Percentiles rank a stretch among this genome's conserved stretches.
phyloP scores from a whole-genome alignment of 1,139 yeast genomes.

The Geotrichum carabidarum region DNA sequence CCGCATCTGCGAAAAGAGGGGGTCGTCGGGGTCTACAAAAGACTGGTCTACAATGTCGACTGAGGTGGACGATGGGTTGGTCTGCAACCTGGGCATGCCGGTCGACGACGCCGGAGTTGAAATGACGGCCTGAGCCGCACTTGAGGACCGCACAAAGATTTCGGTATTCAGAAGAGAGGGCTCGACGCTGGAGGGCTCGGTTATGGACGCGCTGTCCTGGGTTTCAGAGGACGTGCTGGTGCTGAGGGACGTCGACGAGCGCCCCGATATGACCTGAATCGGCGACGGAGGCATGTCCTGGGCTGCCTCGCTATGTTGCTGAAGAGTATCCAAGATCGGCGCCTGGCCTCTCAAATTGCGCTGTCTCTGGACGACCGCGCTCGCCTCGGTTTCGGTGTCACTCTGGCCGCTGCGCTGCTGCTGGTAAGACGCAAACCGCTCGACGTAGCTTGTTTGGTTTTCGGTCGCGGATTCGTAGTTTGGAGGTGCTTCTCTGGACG shows the following conservation, averaged over 20 bases:
- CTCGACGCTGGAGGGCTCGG: not conserved
- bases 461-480: constrained; percentile 11
- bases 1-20: not conserved
- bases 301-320: not conserved
- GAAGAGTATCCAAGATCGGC: not conserved
- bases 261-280: not conserved
- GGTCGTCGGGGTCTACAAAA: constrained; percentile 5
- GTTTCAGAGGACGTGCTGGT: not conserved
- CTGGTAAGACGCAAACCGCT: constrained; percentile 4
- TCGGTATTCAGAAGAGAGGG: not conserved
- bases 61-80: not conserved
- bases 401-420: not conserved
- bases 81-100: constrained; percentile 1
- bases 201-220: not conserved
- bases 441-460: constrained; percentile 6
- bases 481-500: constrained; percentile 26
- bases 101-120: not conserved
- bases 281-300: not conserved
- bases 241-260: not conserved
- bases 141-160: not conserved
- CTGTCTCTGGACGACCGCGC: not conserved
- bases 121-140: not conserved
- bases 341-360: not conserved
- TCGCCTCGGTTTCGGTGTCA: not conserved
- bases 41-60: constrained; percentile 13